Evolutionary conservation across 148 eudicot species (phyloP).

Genomic region (Linanthus parryae): DNA sequence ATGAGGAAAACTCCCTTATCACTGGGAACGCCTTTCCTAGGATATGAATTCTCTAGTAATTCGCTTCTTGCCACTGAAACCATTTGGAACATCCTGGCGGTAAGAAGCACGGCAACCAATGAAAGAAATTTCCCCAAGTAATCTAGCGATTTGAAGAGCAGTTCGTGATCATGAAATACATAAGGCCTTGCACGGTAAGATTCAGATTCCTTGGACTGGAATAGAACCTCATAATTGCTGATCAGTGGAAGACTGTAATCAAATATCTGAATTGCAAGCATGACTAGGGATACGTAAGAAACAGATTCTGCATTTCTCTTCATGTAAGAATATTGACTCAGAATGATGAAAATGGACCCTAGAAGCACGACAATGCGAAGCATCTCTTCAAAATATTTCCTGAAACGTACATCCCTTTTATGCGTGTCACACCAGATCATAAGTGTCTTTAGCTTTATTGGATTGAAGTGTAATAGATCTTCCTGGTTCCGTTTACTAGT

Average conservation of each 20-base stretch:
- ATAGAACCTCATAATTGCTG: conserved; percentile 2
- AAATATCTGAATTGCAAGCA: conserved; percentile 4
- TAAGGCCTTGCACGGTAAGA: neutral
- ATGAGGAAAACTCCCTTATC: conserved; percentile 10
- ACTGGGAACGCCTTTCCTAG: neutral
- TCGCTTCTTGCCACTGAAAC: conserved; percentile 1
- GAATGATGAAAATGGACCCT: neutral
- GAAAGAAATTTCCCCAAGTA: conserved; percentile 4
- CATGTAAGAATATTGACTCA: conserved; percentile 16
- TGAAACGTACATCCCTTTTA: conserved; percentile 7
- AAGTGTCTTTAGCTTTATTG: conserved; percentile 4
- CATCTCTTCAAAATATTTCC: conserved; percentile 11
- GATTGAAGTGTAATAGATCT: conserved; percentile 18
- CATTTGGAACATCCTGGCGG: neutral
- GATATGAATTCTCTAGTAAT: neutral
- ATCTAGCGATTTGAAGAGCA: conserved; percentile 5
- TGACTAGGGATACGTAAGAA: conserved; percentile 15
- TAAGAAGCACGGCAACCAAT: conserved; percentile 7
- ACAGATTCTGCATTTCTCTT: conserved; percentile 2
- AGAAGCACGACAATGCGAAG: conserved; percentile 9
- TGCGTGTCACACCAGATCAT: conserved; percentile 6
- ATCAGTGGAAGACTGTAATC: conserved; percentile 10
- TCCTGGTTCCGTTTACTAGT: conserved; percentile 14
- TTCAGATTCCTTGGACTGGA: conserved; percentile 5
- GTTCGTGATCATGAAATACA: neutral